Evolutionary conservation across 129 eudicot genomes (phyloP), one percentile per base, ranked within the genome.

Genomic region (Artemisia argyi): DNA sequence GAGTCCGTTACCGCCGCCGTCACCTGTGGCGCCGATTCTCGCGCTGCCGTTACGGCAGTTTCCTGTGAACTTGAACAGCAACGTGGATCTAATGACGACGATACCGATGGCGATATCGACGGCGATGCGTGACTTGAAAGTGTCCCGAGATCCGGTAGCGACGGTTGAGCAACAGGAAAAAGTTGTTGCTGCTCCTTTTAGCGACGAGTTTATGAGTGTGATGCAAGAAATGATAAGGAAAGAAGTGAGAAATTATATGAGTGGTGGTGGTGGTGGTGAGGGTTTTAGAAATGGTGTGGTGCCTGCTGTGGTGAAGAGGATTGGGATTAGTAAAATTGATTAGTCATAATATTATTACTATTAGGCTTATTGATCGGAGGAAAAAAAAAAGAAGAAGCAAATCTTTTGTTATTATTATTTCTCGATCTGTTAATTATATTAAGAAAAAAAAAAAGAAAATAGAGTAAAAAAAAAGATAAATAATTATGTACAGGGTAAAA

Each of bases 151-250:
- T 76, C 22, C 22, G 22, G 74, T 73, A 61, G 77, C 77, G 66
- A 16, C 50, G 1, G 63, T 53, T 24, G 73, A 58, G 56, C 79
- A 74, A 60, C 66, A 53, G 61, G 92, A 79, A 26, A 85, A 74
- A 59, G 76, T 70, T 60, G 76, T 73, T 26, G 86, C 74, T 51
- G 69, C 79, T 75, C 86, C 88, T 39, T 83, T 92, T 22, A 82
- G 78, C 63, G 55, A 73, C 5, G 98, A 92, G 63, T 76, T 92
- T 76, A 61, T 89, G 83, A 84, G 82, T 47, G 95, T 87, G 85
- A 86, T 92, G 98, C 91, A 92, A 71, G 98, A 85, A 12, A 92
- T 92, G 98, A 87, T 92, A 17, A 87, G 80, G 73, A 87, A 68
- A 51, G 98, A 89, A 70, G 98, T 89, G 80, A 86, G 98, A 68